These are phyloP conservation scores for Alloteropsis semialata DNA, from an alignment of 176 grass and related monocot genomes.

Conservation along the genomic window DNA sequence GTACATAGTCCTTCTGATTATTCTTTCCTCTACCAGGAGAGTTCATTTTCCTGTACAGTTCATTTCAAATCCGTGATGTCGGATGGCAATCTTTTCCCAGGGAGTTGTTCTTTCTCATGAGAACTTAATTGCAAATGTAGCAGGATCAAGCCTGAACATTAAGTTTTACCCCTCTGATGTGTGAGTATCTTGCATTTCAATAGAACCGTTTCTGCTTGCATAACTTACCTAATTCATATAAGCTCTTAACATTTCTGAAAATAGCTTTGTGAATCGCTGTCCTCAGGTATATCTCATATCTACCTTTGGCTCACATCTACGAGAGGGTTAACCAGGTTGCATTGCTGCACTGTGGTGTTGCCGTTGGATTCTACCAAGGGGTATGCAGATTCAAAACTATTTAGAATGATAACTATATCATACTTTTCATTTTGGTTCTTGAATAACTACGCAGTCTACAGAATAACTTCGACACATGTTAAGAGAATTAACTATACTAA, in stretches of 20 bases:
- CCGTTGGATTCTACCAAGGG: constrained; percentile 98
- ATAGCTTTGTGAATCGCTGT: constrained; percentile 3
- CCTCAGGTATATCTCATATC: constrained; percentile 78
- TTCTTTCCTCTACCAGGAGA: neutral
- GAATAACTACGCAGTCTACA: neutral
- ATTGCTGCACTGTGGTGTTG: constrained; percentile 63
- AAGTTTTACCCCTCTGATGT: constrained; percentile 81
- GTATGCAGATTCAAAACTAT: constrained; percentile 44
- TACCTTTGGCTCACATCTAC: constrained; percentile 95
- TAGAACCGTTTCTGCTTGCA: neutral
- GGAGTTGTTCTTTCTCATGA: constrained; percentile 86
- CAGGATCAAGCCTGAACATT: constrained; percentile 49
- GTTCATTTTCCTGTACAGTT: constrained; percentile 12
- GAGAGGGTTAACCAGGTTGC: constrained; percentile 81
- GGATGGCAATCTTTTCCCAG: constrained; percentile 48
- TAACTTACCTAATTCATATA: neutral
- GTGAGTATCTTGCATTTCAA: constrained; percentile 53
- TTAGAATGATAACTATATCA: neutral
- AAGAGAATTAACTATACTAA: neutral
- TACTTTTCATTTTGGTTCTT: constrained; percentile 14
- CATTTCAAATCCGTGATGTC: constrained; percentile 17
- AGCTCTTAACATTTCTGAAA: neutral
- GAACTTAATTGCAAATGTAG: constrained; percentile 91
- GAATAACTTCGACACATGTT: neutral
- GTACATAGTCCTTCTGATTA: constrained; percentile 31